phyloP scores from a whole-genome alignment of 1,284 basidiomycete genomes.

The Malassezia caprae region DNA sequence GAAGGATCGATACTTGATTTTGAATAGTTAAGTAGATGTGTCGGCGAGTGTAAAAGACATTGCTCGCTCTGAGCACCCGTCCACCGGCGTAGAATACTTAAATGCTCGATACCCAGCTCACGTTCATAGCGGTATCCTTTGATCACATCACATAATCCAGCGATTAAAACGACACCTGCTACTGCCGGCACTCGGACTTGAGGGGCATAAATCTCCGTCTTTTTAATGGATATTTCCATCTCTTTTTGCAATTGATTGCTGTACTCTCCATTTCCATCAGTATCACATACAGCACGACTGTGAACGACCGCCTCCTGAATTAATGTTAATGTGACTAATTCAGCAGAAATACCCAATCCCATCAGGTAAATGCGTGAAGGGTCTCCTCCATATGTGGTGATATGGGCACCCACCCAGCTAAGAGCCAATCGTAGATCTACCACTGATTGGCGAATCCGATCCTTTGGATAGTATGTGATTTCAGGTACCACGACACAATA shows the following conservation, averaged over 20 bases:
- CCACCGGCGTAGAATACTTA: constrained; percentile 46
- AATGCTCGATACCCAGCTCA: constrained; percentile 47
- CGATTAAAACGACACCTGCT: constrained; percentile 48
- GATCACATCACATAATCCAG: constrained; percentile 49
- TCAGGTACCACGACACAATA: constrained; percentile 49
- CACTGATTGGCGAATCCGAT: constrained; percentile 40
- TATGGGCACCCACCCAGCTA: constrained; percentile 46
- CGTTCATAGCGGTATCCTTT: constrained; percentile 48
- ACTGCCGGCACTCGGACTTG: constrained; percentile 46
- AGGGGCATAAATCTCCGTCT: constrained; percentile 47
- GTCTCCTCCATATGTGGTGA: constrained; percentile 47
- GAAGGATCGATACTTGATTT: constrained; percentile 47
- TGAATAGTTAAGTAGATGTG: constrained; percentile 49
- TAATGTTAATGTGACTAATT: constrained; percentile 48
- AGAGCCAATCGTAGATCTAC: constrained; percentile 45
- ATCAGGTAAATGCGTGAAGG: constrained; percentile 43
- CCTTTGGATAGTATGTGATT: constrained; percentile 46
- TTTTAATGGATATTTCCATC: constrained; percentile 14
- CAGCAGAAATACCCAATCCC: constrained; percentile 49
- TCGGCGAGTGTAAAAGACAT: constrained; percentile 49
- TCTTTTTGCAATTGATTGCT: not conserved
- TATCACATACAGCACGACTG: constrained; percentile 5
- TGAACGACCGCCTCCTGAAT: constrained; percentile 49
- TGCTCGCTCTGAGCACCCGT: constrained; percentile 48
- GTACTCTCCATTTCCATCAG: not conserved